Base-by-base conservation (phyloP, 2,329 filamentous ascomycete genomes). In the Elsinoe australis region DNA sequence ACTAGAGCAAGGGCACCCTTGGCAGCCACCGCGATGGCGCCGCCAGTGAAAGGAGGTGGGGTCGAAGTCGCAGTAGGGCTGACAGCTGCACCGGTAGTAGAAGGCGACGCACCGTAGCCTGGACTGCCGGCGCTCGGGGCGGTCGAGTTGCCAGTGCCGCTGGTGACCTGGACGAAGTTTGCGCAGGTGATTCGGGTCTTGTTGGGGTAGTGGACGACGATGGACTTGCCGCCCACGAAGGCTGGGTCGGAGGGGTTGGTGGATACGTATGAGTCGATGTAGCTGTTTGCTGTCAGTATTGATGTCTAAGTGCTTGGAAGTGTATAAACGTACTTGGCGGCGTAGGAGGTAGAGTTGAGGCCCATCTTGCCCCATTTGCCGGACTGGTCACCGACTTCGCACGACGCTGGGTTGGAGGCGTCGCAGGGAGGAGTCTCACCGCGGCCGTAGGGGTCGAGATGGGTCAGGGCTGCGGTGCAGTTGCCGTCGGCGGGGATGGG, bases 361-460 rank as follows among this genome's bases (percentile, higher is more conserved):
- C 57, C 45, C 24, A 85, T 75, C 52, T 72, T 71, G 53, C 83
- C 83, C 58, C 83, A 70, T 69, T 90, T 90, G 60, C 85, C 85
- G 56, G 78, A 76, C 49, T 88, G 71, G 62, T 90, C 85, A 54
- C 86, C 85, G 8, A 85, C 78, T 66, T 90, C 79, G 69, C 85
- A 92, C 7, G 77, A 80, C 52, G 75, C 65, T 5, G 81, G 81
- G 5, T 67, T 60, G 7, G 61, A 56, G 8, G 66, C 29, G 58
- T 87, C 71, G 66, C 85, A 90, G 4, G 73, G 57, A 3, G 79
- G 70, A 1, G 64, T 65, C 59, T 87, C 78, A 53, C 78, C 79
- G 44, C 82, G 80, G 42, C 71, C 61, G 62, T 74, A 85, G 14
- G 85, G 85, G 59, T 89, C 83, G 9, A 87, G 74, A 59, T 90